Evolutionary conservation across 768 basidiomycete species (phyloP).

Genomic region (Mycena chlorophos): DNA sequence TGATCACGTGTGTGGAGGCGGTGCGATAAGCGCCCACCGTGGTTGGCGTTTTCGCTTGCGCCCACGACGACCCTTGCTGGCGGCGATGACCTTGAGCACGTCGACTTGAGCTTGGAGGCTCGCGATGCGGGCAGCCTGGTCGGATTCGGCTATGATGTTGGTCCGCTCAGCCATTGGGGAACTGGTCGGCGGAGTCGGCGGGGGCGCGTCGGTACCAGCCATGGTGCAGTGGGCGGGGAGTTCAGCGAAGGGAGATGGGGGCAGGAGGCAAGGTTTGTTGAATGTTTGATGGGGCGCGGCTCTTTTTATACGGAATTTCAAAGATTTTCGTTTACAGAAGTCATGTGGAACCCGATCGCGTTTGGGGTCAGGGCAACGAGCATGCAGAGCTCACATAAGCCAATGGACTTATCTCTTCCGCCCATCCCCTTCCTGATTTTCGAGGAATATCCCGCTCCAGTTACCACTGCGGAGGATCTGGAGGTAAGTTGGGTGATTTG

Average conservation of each 20-base stretch:
- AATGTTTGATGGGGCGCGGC: not conserved
- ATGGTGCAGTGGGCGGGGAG: not conserved
- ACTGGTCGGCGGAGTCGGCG: not conserved
- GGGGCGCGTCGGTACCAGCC: not conserved
- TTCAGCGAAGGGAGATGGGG: not conserved
- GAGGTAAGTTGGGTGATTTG: too few species aligned
- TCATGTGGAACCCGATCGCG: not conserved
- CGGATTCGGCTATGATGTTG: not conserved
- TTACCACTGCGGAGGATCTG: not conserved
- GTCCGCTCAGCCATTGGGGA: not conserved
- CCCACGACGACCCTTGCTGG: not conserved
- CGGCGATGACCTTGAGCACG: not conserved
- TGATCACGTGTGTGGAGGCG: too few species aligned
- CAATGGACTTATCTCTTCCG: not conserved
- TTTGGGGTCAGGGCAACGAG: too few species aligned
- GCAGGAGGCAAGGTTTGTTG: not conserved
- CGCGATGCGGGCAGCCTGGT: too few species aligned
- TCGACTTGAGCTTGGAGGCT: not conserved
- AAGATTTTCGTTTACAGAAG: not conserved
- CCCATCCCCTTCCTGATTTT: conserved; percentile 1
- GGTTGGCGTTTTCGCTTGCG: not conserved
- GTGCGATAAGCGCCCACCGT: too few species aligned
- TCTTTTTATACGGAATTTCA: not conserved
- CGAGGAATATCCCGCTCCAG: not conserved
- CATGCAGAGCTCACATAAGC: not conserved